Conservation (phyloP, 495 filamentous ascomycete species). For the Endocarpon pusillum region DNA sequence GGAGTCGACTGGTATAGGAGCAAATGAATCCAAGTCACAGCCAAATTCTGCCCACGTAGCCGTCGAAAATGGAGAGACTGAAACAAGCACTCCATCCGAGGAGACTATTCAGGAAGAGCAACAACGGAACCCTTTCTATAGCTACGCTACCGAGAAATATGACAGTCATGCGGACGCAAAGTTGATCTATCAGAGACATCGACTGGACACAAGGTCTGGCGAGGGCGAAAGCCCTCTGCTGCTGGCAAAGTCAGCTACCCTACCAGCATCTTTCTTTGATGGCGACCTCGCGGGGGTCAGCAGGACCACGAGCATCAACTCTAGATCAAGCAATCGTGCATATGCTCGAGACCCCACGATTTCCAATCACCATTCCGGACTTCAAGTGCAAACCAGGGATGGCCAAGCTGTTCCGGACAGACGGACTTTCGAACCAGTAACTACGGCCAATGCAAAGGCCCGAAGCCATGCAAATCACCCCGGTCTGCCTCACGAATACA, state of each 20-base stretch:
- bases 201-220: constrained; percentile 38
- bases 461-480: constrained; percentile 27
- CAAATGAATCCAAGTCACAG: too few relatives aligned
- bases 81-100: too few relatives aligned
- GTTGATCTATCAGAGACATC: constrained; percentile 83
- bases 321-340: constrained; percentile 10
- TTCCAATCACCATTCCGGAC: not conserved
- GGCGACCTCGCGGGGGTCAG: constrained; percentile 7
- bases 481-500: constrained; percentile 29
- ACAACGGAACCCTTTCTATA: constrained; percentile 66
- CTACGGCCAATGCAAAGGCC: constrained; percentile 27
- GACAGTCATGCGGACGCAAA: constrained; percentile 85
- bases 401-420: constrained; percentile 1
- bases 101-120: too few relatives aligned
- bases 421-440: constrained; percentile 5
- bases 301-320: constrained; percentile 15
- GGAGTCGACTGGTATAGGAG: too few relatives aligned
- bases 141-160: constrained; percentile 76
- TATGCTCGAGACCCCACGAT: constrained; percentile 11
- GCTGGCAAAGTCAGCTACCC: constrained; percentile 5
- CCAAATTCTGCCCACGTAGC: too few relatives aligned
- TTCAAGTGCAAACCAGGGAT: not conserved
- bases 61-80: too few relatives aligned
- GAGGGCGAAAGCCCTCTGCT: constrained; percentile 16
- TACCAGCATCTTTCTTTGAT: constrained; percentile 7